Base-by-base conservation (phyloP, 176 grass and related monocot species). In the Puccinellia tenuiflora region DNA sequence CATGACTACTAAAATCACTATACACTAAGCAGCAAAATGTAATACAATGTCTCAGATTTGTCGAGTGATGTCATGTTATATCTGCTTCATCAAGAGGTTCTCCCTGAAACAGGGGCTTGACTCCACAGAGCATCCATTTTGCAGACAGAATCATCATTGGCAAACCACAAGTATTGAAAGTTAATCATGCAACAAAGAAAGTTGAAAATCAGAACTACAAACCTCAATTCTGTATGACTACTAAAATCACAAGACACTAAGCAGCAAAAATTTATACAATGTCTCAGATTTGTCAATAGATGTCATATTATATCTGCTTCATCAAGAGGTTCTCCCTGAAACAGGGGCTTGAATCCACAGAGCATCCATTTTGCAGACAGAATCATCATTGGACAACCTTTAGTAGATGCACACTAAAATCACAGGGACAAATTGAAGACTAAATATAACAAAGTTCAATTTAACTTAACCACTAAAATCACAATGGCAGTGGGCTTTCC, bases 291-390 rank as follows among this genome's bases (percentile, higher is more conserved):
- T 54, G 81, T 82, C 22, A 6, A 33, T 79, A 68, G 56, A 83
- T 79, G 84, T 86, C 73, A 86, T 57, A 35, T 83, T 86, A 59
- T 73, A 46, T 31, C 56, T 39, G 84, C 52, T 89, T 89, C 34
- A 10, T 50, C 77, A 91, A 82, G 83, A 79, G 88, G 76, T 89
- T 91, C 86, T 87, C 86, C 83, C 88, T 89, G 76, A 50, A 86
- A 68, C 86, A 84, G 77, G 84, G 86, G 40, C 72, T 79, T 82
- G 80, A 83, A 35, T 86, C 64, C 37, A 86, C 85, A 88, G 62
- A 59, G 54, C 71, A 89, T 94, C 57, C 77, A 81, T 81, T 90
- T 86, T 86, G 86, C 91, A 84, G 82, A 93, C 67, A 70, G 2
- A 70, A 25, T 43, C 67, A 69, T 69, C 66, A 69, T 15, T 24